phyloP scores from a whole-genome alignment of 2,329 filamentous ascomycete species.

The Epicoccum nigrum region DNA sequence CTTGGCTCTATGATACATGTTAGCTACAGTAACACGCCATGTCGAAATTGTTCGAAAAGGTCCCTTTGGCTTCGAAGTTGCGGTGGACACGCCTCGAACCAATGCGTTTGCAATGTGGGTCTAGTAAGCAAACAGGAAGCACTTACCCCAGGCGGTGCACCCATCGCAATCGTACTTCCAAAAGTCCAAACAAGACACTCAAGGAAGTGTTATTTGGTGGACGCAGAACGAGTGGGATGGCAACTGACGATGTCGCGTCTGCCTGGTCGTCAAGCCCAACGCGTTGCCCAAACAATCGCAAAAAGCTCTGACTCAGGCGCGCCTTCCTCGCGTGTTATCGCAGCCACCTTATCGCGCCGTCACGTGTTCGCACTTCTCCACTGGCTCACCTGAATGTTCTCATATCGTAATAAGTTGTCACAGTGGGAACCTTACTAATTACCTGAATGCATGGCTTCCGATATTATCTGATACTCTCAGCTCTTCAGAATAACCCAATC shows the following conservation, averaged over 20 bases:
- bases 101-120: conserved; percentile 12
- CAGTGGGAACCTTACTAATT: conserved; percentile 5
- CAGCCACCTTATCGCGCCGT: conserved; percentile 11
- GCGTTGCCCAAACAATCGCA: conserved; percentile 8
- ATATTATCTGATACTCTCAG: background rate
- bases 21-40: conserved; percentile 4
- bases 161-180: conserved; percentile 8
- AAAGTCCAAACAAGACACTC: background rate
- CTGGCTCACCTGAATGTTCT: too few relatives aligned
- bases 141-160: conserved; percentile 38
- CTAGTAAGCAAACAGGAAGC: background rate
- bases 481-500: background rate
- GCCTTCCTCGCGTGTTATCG: conserved; percentile 5
- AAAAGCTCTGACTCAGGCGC: conserved; percentile 16
- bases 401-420: background rate
- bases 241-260: conserved; percentile 8
- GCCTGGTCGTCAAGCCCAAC: conserved; percentile 7
- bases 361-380: conserved; percentile 10
- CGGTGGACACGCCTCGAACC: conserved; percentile 4
- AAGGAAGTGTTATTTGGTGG: background rate
- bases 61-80: background rate
- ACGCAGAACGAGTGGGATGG: background rate
- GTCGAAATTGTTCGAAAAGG: background rate
- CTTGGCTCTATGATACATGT: conserved; percentile 71
- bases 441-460: background rate